phyloP scores from a whole-genome alignment of 176 grass and related monocot species.

The Dactylis glomerata region DNA sequence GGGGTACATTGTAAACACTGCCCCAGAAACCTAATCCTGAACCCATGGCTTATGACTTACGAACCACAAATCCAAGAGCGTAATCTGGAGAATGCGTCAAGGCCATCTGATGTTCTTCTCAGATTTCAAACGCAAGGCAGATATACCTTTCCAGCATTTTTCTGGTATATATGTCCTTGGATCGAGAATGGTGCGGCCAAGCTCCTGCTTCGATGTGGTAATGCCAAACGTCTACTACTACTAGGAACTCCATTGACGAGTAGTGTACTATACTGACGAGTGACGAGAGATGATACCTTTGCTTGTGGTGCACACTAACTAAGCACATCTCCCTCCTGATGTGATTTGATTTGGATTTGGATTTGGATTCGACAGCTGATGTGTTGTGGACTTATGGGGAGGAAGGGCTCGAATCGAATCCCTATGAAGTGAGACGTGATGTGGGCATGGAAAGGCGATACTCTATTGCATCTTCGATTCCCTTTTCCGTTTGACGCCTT shows the following conservation, averaged over 20 bases:
- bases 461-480: conserved; percentile 31
- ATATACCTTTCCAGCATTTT: neutral
- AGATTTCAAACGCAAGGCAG: conserved; percentile 22
- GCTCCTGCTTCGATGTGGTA: conserved; percentile 20
- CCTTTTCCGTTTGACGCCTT: conserved; percentile 42
- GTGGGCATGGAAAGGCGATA: neutral
- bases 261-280: too few species aligned
- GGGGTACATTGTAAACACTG: neutral
- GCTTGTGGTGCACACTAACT: neutral
- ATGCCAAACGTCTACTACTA: conserved; percentile 33
- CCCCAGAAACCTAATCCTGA: conserved; percentile 46
- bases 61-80: conserved; percentile 9
- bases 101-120: neutral
- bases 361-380: neutral
- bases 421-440: conserved; percentile 34
- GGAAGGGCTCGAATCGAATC: conserved; percentile 51
- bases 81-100: conserved; percentile 35
- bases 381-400: neutral
- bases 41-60: neutral
- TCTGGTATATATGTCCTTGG: neutral
- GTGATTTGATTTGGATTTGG: conserved; percentile 29
- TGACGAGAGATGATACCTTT: neutral
- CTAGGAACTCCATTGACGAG: neutral
- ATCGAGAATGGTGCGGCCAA: neutral
- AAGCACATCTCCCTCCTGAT: neutral